Base-by-base conservation (phyloP, 2,329 filamentous ascomycete genomes). In the Microdochium bolleyi region DNA sequence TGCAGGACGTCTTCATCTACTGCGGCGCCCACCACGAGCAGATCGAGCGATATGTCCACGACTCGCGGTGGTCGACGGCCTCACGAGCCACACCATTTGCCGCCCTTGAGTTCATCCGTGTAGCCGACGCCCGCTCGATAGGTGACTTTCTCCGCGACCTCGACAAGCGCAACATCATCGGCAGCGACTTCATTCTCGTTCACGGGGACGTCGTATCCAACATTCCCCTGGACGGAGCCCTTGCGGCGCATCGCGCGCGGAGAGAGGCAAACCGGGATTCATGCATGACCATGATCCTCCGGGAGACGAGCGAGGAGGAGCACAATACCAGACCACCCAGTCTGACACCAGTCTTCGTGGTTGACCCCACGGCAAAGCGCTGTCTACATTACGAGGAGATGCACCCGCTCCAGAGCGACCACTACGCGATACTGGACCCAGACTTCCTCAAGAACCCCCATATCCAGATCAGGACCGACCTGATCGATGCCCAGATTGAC, bases 331-430 rank as follows among this genome's bases (percentile, higher is more conserved):
- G 92, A 68, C 78, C 83, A 1, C 83, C 87, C 53, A 84, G 83
- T 25, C 80, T 88, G 57, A 87, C 84, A 3, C 90, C 92, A 0
- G 80, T 94, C 3, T 99, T 97, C 63, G 85, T 95, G 21, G 78
- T 96, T 56, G 92, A 97, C 62, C 84, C 88, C 1, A 82, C 78
- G 37, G 89, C 85, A 51, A 83, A 89, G 59, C 79, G 92, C 53
- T 95, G 91, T 66, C 74, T 99, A 52, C 91, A 97, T 66, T 99
- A 97, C 69, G 92, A 97, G 66, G 92, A 97, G 68, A 89, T 94
- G 68, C 81, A 85, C 57, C 85, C 86, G 16, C 73, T 84, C 22
- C 79, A 86, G 62, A 76, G 75, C 51, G 82, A 84, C 34, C 82
- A 81, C 60, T 81, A 84, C 56, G 69, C 92, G 41, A 81, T 80